Evolutionary conservation across 495 filamentous ascomycete species (phyloP).

Genomic region (Lasiosphaeria miniovina): DNA sequence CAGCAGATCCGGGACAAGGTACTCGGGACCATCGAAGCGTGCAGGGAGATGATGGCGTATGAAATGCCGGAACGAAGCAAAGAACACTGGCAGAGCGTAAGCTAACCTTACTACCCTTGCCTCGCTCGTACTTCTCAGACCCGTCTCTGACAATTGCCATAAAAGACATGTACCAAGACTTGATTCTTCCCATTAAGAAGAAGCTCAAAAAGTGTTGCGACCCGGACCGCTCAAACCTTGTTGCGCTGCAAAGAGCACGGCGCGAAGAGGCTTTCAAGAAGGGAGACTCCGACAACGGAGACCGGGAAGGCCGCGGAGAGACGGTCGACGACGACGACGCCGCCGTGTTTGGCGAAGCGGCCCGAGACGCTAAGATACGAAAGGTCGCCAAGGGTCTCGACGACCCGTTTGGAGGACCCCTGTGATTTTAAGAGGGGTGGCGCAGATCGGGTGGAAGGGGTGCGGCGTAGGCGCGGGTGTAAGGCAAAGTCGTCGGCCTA

Average conservation of each 20-base stretch:
- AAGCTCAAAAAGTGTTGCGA: constrained; percentile 80
- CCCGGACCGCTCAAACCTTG: constrained; percentile 61
- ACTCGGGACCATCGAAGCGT: constrained; percentile 46
- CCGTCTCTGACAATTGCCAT: constrained; percentile 3
- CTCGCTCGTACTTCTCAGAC: not conserved
- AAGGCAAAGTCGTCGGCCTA: not conserved
- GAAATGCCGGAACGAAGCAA: constrained; percentile 42
- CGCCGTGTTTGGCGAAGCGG: constrained; percentile 40
- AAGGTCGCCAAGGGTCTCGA: constrained; percentile 55
- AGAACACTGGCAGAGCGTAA: constrained; percentile 43
- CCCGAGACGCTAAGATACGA: constrained; percentile 53
- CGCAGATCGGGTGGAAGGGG: not conserved
- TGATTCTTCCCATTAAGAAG: constrained; percentile 56
- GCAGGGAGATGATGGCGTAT: constrained; percentile 47
- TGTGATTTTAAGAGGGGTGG: constrained; percentile 8
- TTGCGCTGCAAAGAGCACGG: constrained; percentile 52
- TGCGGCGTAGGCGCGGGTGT: not conserved
- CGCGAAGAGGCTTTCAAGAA: constrained; percentile 44
- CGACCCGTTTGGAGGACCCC: constrained; percentile 54
- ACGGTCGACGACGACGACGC: constrained; percentile 41
- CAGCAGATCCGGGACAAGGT: constrained; percentile 42
- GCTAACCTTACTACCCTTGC: constrained; percentile 9
- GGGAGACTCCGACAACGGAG: constrained; percentile 32
- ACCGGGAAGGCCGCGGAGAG: constrained; percentile 20
- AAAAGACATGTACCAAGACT: constrained; percentile 38